Percentiles rank a stretch among this genome's conserved stretches.
phyloP scores from a whole-genome alignment of 2,329 filamentous ascomycete species.

The Nannizzia gypsea region DNA sequence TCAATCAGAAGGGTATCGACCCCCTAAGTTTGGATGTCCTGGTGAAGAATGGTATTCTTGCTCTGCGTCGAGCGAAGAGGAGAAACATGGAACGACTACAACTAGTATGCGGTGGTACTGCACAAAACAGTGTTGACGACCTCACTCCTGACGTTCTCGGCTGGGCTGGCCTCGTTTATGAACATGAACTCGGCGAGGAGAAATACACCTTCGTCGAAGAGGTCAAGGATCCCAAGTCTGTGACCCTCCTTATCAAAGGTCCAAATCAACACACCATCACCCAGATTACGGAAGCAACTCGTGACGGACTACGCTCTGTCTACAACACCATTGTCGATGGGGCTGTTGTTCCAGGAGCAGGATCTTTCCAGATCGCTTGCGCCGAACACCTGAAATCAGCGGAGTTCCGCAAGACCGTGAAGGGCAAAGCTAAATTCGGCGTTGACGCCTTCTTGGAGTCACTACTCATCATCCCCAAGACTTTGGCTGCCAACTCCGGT shows the following conservation, averaged over 20 bases:
- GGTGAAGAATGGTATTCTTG: constrained; percentile 95
- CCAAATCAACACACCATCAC: constrained; percentile 94
- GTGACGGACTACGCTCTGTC: constrained; percentile 86
- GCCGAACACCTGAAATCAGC: constrained; percentile 79
- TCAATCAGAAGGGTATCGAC: constrained; percentile 99
- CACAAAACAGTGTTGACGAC: constrained; percentile 96
- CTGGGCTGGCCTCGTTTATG: constrained; percentile 93
- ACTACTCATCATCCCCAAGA: constrained; percentile 91
- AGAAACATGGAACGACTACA: constrained; percentile 98
- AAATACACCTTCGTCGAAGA: constrained; percentile 99
- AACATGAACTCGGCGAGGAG: constrained; percentile 94
- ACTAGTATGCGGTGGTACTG: constrained; percentile 77
- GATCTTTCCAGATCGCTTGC: constrained; percentile 91
- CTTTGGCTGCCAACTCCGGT: constrained; percentile 85
- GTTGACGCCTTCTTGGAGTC: constrained; percentile 92
- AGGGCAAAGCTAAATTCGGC: constrained; percentile 96
- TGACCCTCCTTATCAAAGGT: constrained; percentile 94
- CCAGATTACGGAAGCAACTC: constrained; percentile 91
- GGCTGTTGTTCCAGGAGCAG: constrained; percentile 86
- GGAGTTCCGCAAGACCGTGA: constrained; percentile 75
- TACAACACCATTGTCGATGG: constrained; percentile 99
- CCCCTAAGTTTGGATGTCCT: constrained; percentile 89
- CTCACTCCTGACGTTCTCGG: constrained; percentile 76
- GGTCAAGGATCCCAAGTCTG: constrained; percentile 96
- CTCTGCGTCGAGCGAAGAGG: constrained; percentile 85